These are phyloP conservation scores for Microdochium bolleyi DNA, from an alignment of 2,329 filamentous ascomycete genomes.

Conservation along the genomic window DNA sequence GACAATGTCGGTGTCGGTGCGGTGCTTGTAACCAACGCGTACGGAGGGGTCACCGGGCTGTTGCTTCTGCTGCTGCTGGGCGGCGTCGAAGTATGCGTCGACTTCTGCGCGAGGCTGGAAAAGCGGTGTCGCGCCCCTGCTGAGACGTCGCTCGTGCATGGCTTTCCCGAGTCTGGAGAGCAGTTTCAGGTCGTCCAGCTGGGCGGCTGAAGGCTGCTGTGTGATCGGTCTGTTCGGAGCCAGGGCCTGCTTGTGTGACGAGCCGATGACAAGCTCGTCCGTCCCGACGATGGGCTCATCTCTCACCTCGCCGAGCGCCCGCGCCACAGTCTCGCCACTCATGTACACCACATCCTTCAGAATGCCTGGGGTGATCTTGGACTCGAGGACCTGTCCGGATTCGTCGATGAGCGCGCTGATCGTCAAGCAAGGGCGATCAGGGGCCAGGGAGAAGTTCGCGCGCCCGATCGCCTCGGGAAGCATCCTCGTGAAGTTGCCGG, in stretches of 20 bases:
- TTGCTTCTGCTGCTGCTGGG: constrained; percentile 24
- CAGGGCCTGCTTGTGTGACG: constrained; percentile 8
- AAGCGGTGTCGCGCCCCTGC: constrained; percentile 40
- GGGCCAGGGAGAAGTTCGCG: constrained; percentile 45
- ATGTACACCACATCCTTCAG: constrained; percentile 50
- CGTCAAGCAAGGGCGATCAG: constrained; percentile 45
- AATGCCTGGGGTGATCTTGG: constrained; percentile 43
- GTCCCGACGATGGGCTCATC: constrained; percentile 13
- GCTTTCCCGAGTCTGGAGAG: constrained; percentile 40
- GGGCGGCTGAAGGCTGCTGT: constrained; percentile 29
- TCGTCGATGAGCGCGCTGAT: constrained; percentile 52
- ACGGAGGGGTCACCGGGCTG: constrained; percentile 32
- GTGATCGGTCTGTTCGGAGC: constrained; percentile 33
- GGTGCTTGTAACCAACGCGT: constrained; percentile 23
- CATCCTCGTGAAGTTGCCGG: constrained; percentile 52
- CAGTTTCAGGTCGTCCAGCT: constrained; percentile 36
- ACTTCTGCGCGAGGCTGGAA: constrained; percentile 35
- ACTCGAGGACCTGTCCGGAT: constrained; percentile 43
- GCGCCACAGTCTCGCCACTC: constrained; percentile 40
- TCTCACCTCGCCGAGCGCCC: constrained; percentile 28
- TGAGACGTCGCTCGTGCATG: constrained; percentile 31
- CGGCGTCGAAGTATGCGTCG: constrained; percentile 28
- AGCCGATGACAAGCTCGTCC: constrained; percentile 24
- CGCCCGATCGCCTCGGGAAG: constrained; percentile 40
- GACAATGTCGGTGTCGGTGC: constrained; percentile 28